These are phyloP conservation scores for Helotiales sp. DNA, from an alignment of 2,329 filamentous ascomycete genomes.

Conservation along the genomic window DNA sequence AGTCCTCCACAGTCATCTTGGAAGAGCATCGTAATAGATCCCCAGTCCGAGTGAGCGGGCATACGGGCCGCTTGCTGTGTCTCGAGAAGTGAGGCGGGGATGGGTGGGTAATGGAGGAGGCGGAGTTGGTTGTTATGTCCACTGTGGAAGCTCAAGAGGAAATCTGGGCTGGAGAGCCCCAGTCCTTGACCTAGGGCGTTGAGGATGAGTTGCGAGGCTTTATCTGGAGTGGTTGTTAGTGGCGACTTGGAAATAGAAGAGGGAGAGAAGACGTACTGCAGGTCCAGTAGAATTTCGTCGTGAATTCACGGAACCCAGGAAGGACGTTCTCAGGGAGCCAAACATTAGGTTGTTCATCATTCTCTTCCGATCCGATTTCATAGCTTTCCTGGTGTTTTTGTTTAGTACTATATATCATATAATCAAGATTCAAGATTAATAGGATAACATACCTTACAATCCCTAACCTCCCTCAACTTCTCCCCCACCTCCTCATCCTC, in stretches of 20 bases:
- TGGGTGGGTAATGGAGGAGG: conserved; percentile 57
- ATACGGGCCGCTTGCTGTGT: conserved; percentile 45
- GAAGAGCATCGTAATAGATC: conserved; percentile 50
- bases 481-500: conserved; percentile 42
- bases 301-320: conserved; percentile 48
- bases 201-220: conserved; percentile 39
- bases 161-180: conserved; percentile 44
- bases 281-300: conserved; percentile 49
- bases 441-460: conserved; percentile 47
- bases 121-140: conserved; percentile 59
- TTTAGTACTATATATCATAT: not conserved
- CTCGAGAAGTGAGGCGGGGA: conserved; percentile 45
- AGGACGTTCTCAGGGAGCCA: conserved; percentile 48
- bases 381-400: conserved; percentile 46
- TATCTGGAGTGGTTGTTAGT: no score
- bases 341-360: conserved; percentile 47
- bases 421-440: no score
- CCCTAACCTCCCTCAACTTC: conserved; percentile 46
- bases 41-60: conserved; percentile 54
- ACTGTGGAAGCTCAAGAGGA: conserved; percentile 50
- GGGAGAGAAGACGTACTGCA: conserved; percentile 42
- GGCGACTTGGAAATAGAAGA: no score
- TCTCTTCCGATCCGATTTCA: conserved; percentile 50
- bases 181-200: conserved; percentile 48
- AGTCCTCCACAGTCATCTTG: conserved; percentile 53